Conservation (phyloP, 2,329 filamentous ascomycete species). For the Cyclaneusma minus region DNA sequence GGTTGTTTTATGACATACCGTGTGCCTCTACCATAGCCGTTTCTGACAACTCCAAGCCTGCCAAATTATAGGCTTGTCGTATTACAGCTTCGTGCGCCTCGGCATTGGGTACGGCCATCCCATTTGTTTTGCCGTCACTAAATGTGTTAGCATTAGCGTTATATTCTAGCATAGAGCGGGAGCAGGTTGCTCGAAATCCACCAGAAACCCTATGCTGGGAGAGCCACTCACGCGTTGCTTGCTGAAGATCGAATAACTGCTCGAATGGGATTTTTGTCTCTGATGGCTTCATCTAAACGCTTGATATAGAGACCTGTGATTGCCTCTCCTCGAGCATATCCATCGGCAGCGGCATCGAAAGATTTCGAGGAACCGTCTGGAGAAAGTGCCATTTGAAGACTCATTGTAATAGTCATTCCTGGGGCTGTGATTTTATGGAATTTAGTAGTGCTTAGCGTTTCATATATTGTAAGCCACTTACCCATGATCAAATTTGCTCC, state of each 20-base stretch:
- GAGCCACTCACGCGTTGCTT: too few species aligned
- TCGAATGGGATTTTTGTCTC: constrained; percentile 41
- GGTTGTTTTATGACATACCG: constrained; percentile 42
- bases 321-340: constrained; percentile 50
- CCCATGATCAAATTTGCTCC: constrained; percentile 1
- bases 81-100: constrained; percentile 20
- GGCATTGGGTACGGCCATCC: constrained; percentile 35
- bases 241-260: constrained; percentile 36
- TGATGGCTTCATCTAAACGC: constrained; percentile 37
- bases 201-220: too few species aligned
- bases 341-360: constrained; percentile 31
- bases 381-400: background rate
- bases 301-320: constrained; percentile 43
- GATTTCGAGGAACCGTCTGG: background rate
- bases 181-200: too few species aligned
- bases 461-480: too few species aligned
- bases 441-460: too few species aligned
- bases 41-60: background rate
- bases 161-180: constrained; percentile 35
- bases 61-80: constrained; percentile 3
- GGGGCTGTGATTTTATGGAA: too few species aligned
- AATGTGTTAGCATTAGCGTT: too few species aligned
- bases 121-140: constrained; percentile 40
- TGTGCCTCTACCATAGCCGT: constrained; percentile 63
- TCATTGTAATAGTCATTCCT: too few species aligned